phyloP scores from a whole-genome alignment of 768 basidiomycete species.

The Lactarius trivialis region DNA sequence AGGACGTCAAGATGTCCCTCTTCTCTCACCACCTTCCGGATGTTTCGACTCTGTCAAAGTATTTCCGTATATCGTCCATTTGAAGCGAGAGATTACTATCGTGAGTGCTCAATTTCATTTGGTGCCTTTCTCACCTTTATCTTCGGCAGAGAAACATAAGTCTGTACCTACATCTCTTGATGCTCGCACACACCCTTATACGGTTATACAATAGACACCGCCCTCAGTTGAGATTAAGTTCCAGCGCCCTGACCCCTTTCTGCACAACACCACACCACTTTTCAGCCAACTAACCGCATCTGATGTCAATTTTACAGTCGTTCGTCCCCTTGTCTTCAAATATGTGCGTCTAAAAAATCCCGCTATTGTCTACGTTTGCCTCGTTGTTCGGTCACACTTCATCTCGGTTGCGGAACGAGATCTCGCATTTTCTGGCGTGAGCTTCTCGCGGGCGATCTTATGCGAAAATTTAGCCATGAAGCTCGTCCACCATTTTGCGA shows the following conservation, averaged over 20 bases:
- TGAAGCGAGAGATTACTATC: conserved; percentile 63
- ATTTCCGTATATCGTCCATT: conserved; percentile 70
- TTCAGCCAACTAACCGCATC: conserved; percentile 70
- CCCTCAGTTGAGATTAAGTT: conserved; percentile 75
- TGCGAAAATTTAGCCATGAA: conserved; percentile 91
- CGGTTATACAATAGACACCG: conserved; percentile 42
- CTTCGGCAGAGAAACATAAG: conserved; percentile 29
- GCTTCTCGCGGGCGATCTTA: conserved; percentile 62
- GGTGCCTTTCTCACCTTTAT: background rate
- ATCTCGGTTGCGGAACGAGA: conserved; percentile 59
- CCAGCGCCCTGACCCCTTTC: conserved; percentile 10
- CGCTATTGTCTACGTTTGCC: conserved; percentile 67
- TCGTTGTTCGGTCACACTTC: conserved; percentile 76
- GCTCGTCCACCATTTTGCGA: conserved; percentile 66
- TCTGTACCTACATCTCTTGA: conserved; percentile 7
- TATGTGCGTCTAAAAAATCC: conserved; percentile 74
- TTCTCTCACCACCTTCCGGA: conserved; percentile 52
- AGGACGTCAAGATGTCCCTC: conserved; percentile 27
- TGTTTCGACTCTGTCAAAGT: conserved; percentile 59
- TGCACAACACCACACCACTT: conserved; percentile 12
- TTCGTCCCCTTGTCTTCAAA: conserved; percentile 70
- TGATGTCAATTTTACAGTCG: conserved; percentile 74
- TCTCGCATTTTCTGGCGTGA: conserved; percentile 71
- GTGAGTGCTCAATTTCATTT: conserved; percentile 44
- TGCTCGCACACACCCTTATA: background rate